Evolutionary conservation across 176 grass and related monocot genomes (phyloP).

Genomic region (Eremochloa ophiuroides): DNA sequence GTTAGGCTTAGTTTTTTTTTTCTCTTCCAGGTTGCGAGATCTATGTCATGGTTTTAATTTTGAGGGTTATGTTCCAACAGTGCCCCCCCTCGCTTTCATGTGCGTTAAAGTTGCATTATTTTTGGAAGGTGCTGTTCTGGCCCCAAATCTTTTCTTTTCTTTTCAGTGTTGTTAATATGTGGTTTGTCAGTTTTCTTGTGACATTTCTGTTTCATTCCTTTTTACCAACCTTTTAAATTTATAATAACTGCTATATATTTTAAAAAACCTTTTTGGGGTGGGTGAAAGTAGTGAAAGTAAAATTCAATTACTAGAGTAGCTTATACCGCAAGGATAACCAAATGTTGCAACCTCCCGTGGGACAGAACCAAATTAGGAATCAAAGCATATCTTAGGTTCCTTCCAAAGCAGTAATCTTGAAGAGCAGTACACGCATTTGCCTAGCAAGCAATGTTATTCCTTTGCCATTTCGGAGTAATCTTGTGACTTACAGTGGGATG

Average conservation of each 20-base stretch:
- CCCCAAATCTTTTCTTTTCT: neutral
- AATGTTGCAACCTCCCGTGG: neutral
- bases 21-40: conserved; percentile 31
- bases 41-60: conserved; percentile 22
- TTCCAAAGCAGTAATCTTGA: neutral
- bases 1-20: neutral
- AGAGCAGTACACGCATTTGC: conserved; percentile 9
- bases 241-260: neutral
- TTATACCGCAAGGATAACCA: neutral
- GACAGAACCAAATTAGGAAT: conserved; percentile 20
- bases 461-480: conserved; percentile 27
- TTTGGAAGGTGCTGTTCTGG: neutral
- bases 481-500: conserved; percentile 16
- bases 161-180: neutral
- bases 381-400: conserved; percentile 25
- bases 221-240: neutral
- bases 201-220: neutral
- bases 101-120: conserved; percentile 41
- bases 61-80: conserved; percentile 11
- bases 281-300: conserved; percentile 7
- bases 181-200: neutral
- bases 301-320: neutral
- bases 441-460: conserved; percentile 10
- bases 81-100: conserved; percentile 30
- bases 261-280: neutral